Base-by-base conservation (phyloP, 257 asterid species). In the Plantago ovata region DNA sequence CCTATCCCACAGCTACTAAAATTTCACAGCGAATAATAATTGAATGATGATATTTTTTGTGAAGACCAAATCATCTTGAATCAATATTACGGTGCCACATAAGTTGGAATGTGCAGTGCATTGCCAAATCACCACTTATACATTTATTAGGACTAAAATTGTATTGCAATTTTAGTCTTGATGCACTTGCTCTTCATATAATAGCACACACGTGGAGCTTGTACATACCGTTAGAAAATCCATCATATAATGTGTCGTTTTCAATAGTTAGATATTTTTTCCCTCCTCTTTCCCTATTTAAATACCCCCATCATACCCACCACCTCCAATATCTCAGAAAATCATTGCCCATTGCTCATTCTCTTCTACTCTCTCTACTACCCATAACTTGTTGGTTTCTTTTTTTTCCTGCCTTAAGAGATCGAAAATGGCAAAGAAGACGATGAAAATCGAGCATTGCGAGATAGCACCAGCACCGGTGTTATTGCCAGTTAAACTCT, bases 391-490 rank as follows among this genome's bases (percentile, higher is more conserved):
- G 7, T 8, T 8, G 7, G 36, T 28, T 3, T 28, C 36, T 8
- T 4, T 28, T 28, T 28, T 28, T 28, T n/a, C n/a, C 36, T 4
- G 6, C 2, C 0, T 28, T 28, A 28, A 28, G 36, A 28, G 36
- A 28, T 8, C 36, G 1, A 52, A 10, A 66, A 82, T 76, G 85
- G 69, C 67, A 13, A 74, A 75, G 61, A 70, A 66, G 44, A 38
- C 54, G 13, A 61, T 62, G 57, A 41, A 28, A 13, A 46, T 43
- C 14, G 47, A 67, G 60, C 36, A 28, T 28, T 28, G 36, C 7
- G 89, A 81, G 50, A 74, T 69, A 19, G 83, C 89, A 12, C 89
- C 89, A n/a, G 43, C 74, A 7, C 74, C 52, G 1, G 36, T 81
- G 9, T 74, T 79, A 41, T 55, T 47, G 1, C 75, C 77, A 0